A percentile compares a stretch with the other conserved stretches of the same genome.
Conservation (phyloP, 2,329 filamentous ascomycete genomes). For the Aspergillus latus region DNA sequence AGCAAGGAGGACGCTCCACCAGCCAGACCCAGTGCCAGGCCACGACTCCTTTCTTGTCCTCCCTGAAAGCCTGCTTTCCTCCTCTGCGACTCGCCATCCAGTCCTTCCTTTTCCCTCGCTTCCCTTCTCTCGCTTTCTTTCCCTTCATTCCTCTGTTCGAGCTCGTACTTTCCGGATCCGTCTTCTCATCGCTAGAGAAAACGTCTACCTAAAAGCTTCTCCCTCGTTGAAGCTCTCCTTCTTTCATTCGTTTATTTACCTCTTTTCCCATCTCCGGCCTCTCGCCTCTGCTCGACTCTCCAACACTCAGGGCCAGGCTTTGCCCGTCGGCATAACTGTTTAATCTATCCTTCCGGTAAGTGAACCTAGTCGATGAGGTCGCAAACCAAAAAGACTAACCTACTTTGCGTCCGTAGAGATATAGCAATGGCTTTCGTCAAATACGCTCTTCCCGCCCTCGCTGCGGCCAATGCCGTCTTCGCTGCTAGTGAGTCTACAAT, state of each 20-base stretch:
- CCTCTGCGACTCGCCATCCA: constrained; percentile 20
- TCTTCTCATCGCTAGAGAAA: constrained; percentile 24
- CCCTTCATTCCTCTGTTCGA: constrained; percentile 24
- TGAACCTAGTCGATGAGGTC: not conserved
- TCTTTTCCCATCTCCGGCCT: constrained; percentile 15
- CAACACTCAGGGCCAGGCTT: constrained; percentile 16
- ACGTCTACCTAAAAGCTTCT: constrained; percentile 30
- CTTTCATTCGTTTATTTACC: constrained; percentile 36
- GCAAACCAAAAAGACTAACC: not conserved
- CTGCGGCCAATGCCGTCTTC: constrained; percentile 52
- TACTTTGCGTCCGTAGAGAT: not conserved
- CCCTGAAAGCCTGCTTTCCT: constrained; percentile 25
- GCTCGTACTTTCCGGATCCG: constrained; percentile 35
- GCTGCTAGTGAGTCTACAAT: constrained; percentile 42
- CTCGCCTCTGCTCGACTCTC: constrained; percentile 14
- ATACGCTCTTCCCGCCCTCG: constrained; percentile 58
- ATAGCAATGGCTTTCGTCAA: constrained; percentile 53
- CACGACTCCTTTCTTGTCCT: constrained; percentile 35
- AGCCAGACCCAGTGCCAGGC: constrained; percentile 19
- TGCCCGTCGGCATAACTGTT: constrained; percentile 15
- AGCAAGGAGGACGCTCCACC: constrained; percentile 27
- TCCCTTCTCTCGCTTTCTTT: constrained; percentile 36
- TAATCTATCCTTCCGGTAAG: constrained; percentile 2
- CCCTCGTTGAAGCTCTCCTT: constrained; percentile 33
- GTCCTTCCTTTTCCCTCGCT: constrained; percentile 36